phyloP scores from a whole-genome alignment of 2,329 filamentous ascomycete species.

The Colletotrichum tropicale region DNA sequence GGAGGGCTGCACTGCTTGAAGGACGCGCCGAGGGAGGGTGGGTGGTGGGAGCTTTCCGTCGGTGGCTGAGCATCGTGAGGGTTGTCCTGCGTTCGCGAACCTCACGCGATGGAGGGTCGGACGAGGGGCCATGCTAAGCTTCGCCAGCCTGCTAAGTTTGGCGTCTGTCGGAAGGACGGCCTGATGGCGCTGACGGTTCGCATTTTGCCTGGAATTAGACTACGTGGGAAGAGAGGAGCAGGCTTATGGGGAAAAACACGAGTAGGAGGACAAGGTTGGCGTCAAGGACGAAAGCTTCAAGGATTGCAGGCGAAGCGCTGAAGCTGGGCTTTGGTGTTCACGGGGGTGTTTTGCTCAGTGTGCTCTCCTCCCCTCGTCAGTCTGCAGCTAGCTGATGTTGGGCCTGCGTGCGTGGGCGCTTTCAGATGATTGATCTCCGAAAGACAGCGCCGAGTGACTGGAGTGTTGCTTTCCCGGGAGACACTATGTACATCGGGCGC shows the following conservation, averaged over 20 bases:
- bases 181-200: not conserved
- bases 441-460: not conserved
- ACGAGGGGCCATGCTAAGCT: not conserved
- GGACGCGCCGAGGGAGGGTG: not conserved
- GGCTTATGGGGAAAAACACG: not conserved
- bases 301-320: not conserved
- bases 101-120: not conserved
- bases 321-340: not conserved
- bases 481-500: not conserved
- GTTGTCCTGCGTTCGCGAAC: not conserved
- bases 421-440: not conserved
- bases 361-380: not conserved
- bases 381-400: not conserved
- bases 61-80: slow-evolving; percentile 4
- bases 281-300: not conserved
- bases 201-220: not conserved
- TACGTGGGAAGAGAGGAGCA: not conserved
- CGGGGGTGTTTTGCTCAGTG: not conserved
- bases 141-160: not conserved
- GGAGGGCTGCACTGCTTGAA: not conserved
- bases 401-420: not conserved
- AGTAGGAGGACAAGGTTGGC: not conserved
- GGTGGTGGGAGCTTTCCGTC: not conserved
- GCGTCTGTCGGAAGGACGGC: not conserved
- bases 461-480: not conserved